Conservation (phyloP, 345 rosid species). For the Cardiospermum halicacabum region DNA sequence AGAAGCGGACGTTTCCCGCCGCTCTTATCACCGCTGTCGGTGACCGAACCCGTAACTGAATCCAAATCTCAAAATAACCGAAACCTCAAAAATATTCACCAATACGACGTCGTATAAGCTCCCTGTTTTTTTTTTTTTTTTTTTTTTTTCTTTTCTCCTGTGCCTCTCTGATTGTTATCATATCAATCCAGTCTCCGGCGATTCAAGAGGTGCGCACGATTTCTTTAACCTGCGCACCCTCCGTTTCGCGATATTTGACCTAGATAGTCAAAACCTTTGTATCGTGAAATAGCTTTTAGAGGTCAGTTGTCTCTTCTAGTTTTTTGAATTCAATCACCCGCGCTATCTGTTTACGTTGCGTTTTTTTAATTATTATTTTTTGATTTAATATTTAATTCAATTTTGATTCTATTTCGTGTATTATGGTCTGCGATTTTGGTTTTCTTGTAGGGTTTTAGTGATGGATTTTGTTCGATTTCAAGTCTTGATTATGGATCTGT, state of each 20-base stretch:
- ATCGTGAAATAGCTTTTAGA: slow-evolving; percentile 13
- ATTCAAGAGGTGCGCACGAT: slow-evolving; percentile 43
- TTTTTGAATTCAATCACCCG: slow-evolving; percentile 20
- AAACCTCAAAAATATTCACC: slow-evolving; percentile 3
- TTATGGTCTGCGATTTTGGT: slow-evolving; percentile 25
- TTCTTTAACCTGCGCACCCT: slow-evolving; percentile 37
- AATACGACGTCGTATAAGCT: slow-evolving; percentile 20
- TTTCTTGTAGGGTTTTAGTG: slow-evolving; percentile 35
- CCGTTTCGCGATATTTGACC: slow-evolving; percentile 17
- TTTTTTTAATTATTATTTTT: slow-evolving; percentile 17
- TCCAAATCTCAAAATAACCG: not conserved
- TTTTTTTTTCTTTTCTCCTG: not conserved
- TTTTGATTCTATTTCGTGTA: too few relatives aligned
- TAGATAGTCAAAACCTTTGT: slow-evolving; percentile 19
- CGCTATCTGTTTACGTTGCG: slow-evolving; percentile 16
- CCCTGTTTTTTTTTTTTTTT: not conserved
- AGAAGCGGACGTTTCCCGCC: slow-evolving; percentile 29
- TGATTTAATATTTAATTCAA: slow-evolving; percentile 17
- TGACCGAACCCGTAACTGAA: slow-evolving; percentile 11
- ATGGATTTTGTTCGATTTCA: slow-evolving; percentile 27
- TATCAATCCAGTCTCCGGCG: slow-evolving; percentile 43
- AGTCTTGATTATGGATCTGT: slow-evolving; percentile 48
- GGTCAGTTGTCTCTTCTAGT: slow-evolving; percentile 22
- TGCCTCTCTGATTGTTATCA: slow-evolving; percentile 32
- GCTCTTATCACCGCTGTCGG: slow-evolving; percentile 14